Conservation (phyloP, 352 stramenopile species). For the Globisporangium irregulare region DNA sequence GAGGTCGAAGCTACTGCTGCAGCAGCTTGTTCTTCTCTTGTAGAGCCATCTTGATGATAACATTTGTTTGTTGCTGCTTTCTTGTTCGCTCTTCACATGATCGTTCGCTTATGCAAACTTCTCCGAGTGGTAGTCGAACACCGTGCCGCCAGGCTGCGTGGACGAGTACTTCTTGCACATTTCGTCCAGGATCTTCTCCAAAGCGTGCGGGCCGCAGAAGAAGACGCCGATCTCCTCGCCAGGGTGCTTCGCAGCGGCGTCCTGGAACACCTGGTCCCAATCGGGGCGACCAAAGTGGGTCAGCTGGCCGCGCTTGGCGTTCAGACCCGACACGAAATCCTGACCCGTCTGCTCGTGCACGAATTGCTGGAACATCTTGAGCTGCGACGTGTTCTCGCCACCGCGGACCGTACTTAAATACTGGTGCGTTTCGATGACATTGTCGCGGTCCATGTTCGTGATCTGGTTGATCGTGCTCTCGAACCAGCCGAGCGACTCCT, state of each 20-base stretch:
- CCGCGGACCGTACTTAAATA: conserved; percentile 82
- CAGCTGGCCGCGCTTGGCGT: conserved; percentile 57
- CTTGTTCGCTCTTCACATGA: neutral
- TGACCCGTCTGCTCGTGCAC: conserved; percentile 71
- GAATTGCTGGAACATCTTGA: conserved; percentile 86
- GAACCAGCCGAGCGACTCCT: conserved; percentile 84
- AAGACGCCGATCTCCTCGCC: conserved; percentile 85
- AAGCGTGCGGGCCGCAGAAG: conserved; percentile 74
- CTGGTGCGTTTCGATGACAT: conserved; percentile 80
- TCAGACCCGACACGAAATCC: conserved; percentile 79
- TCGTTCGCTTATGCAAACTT: conserved; percentile 58
- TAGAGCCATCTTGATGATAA: conserved; percentile 8
- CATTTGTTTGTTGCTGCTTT: neutral
- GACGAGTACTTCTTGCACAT: conserved; percentile 73
- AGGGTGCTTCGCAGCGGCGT: conserved; percentile 42
- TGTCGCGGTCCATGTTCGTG: conserved; percentile 65
- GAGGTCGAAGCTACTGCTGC: conserved; percentile 5
- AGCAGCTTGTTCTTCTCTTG: neutral
- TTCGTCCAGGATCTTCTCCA: conserved; percentile 74
- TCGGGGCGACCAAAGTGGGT: conserved; percentile 87
- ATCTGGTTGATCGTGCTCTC: conserved; percentile 86
- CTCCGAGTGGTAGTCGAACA: conserved; percentile 85
- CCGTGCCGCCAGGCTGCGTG: conserved; percentile 39
- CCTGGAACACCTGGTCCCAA: conserved; percentile 75
- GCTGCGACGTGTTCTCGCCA: conserved; percentile 63